Evolutionary conservation across 1,139 yeast species (phyloP).

Genomic region (Lodderomyces parapsilosis): DNA sequence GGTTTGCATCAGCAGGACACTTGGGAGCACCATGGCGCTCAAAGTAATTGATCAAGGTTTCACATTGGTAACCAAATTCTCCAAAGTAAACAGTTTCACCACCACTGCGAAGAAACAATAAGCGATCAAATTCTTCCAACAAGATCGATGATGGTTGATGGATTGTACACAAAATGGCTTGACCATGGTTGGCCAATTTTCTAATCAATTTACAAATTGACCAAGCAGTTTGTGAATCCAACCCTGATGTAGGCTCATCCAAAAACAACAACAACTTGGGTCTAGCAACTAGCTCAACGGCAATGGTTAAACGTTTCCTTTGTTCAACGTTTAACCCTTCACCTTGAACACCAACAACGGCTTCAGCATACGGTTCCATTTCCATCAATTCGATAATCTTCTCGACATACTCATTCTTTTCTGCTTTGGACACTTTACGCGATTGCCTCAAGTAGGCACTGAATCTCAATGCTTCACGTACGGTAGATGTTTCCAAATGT

Average conservation of each 20-base stretch:
- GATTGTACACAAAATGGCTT: constrained; percentile 43
- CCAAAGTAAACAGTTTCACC: constrained; percentile 70
- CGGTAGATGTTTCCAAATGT: constrained; percentile 37
- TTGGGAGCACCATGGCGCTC: constrained; percentile 50
- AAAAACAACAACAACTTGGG: constrained; percentile 37
- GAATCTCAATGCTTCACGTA: constrained; percentile 36
- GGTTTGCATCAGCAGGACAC: constrained; percentile 48
- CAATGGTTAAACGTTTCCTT: constrained; percentile 36
- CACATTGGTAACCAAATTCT: constrained; percentile 56
- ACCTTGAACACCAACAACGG: constrained; percentile 42
- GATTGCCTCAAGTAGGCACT: constrained; percentile 41
- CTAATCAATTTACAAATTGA: constrained; percentile 42
- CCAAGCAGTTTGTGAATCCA: constrained; percentile 46
- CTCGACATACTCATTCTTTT: constrained; percentile 36
- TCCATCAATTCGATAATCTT: constrained; percentile 34
- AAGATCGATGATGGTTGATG: constrained; percentile 44
- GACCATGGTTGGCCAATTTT: constrained; percentile 43
- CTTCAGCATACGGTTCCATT: constrained; percentile 28
- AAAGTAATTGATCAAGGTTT: constrained; percentile 51
- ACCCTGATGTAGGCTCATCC: constrained; percentile 42
- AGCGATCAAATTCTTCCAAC: constrained; percentile 34
- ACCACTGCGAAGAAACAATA: constrained; percentile 38
- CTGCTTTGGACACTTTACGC: constrained; percentile 23
- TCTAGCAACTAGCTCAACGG: constrained; percentile 40
- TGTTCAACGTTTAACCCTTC: constrained; percentile 42